These are phyloP conservation scores for Juncus inflexus DNA, from an alignment of 176 grass and related monocot species.

Conservation along the genomic window DNA sequence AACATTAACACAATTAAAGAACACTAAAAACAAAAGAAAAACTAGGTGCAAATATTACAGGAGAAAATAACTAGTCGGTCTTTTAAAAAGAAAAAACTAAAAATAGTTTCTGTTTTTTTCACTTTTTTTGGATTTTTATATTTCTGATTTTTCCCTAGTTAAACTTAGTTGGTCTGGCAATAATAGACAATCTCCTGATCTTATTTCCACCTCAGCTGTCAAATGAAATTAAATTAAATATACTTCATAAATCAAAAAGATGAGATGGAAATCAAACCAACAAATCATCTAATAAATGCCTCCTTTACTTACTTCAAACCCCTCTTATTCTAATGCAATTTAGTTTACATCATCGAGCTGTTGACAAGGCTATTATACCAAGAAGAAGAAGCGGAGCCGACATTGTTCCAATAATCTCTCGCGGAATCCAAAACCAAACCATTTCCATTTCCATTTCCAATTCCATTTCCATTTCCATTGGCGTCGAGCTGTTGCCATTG, in stretches of 20 bases:
- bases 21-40: neutral
- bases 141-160: neutral
- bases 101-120: constrained; percentile 8
- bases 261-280: neutral
- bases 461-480: constrained; percentile 4
- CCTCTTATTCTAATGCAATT: neutral
- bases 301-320: constrained; percentile 10
- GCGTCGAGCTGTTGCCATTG: constrained; percentile 15
- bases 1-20: constrained; percentile 15
- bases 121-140: constrained; percentile 4
- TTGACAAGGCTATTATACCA: constrained; percentile 22
- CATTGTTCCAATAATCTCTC: constrained; percentile 18
- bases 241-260: neutral
- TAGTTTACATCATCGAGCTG: constrained; percentile 26
- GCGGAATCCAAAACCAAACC: constrained; percentile 7
- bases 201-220: neutral
- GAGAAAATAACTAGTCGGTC: constrained; percentile 12
- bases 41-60: constrained; percentile 16
- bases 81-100: constrained; percentile 10
- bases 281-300: constrained; percentile 13
- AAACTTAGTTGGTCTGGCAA: constrained; percentile 22
- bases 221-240: constrained; percentile 8
- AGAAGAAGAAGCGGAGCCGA: constrained; percentile 13
- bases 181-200: constrained; percentile 10
- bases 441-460: neutral